phyloP scores from a whole-genome alignment of 2,329 filamentous ascomycete genomes.

The Seiridium cupressi region DNA sequence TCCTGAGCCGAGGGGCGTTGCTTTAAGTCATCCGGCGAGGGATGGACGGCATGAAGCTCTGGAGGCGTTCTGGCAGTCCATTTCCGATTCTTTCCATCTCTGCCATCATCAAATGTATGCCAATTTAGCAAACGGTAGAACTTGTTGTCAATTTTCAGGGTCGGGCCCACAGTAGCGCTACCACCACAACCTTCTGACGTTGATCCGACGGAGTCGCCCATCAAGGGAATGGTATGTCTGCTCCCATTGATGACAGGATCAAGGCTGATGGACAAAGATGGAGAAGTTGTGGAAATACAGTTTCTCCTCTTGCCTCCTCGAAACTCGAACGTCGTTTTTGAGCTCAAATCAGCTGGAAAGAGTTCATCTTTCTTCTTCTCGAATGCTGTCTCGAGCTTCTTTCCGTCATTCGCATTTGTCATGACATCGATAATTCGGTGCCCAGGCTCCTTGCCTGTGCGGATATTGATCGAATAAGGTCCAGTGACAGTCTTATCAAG shows the following conservation, averaged over 20 bases:
- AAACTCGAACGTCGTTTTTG: slow-evolving; percentile 8
- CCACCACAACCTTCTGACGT: neutral
- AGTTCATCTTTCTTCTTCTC: slow-evolving; percentile 6
- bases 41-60: slow-evolving; percentile 7
- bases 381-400: neutral
- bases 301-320: neutral
- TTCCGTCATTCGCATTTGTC: neutral
- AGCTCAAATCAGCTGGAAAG: slow-evolving; percentile 8
- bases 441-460: slow-evolving; percentile 3
- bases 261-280: neutral
- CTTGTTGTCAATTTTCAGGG: slow-evolving; percentile 9
- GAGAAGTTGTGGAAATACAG: neutral
- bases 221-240: slow-evolving; percentile 8
- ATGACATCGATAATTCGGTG: slow-evolving; percentile 14
- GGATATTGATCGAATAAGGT: slow-evolving; percentile 13
- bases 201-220: slow-evolving; percentile 14
- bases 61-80: slow-evolving; percentile 7
- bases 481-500: slow-evolving; percentile 11
- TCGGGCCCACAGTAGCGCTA: slow-evolving; percentile 12
- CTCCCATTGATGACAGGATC: slow-evolving; percentile 8
- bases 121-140: slow-evolving; percentile 13
- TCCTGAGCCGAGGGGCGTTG: neutral
- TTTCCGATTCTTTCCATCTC: neutral
- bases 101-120: slow-evolving; percentile 13
- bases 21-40: slow-evolving; percentile 10